Evolutionary conservation across 805 yeast genomes (phyloP), one percentile per base, ranked within the genome.

Genomic region (Sugiyamaella floridensis): DNA sequence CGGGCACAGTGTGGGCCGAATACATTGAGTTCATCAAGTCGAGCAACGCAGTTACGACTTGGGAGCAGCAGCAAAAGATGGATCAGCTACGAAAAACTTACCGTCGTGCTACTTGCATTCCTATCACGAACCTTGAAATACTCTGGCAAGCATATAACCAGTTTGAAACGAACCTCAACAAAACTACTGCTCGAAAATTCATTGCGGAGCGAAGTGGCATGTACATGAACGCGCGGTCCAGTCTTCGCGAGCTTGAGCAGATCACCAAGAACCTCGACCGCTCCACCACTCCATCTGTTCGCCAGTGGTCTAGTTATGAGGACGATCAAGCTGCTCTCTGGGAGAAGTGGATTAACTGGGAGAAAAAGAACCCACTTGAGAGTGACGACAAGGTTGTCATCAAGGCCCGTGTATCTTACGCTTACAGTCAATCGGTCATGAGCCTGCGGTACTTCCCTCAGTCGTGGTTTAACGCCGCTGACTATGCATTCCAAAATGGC

Each of bases 151-250:
- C 74, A 48, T 92, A 89, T 67, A 83, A 87, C 19, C 74, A 76
- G 54, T 93, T 93, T 82, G 98, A 92, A 68, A 87, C 83, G 60
- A 84, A 82, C 40, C 70, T 82, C 16, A 86, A 85, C 63, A 74
- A 85, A 37, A 71, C 84, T 16, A 85, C 90, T 2, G 93, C 97
- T 2, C 81, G 95, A 62, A 88, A 87, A 67, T 82, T 85, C 63
- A 83, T 90, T 50, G 82, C 86, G 44, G 97, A 90, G 60, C 76
- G 81, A 55, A 85, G 95, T 11, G 82, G 86, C 2, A 85, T 81
- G 12, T 93, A 89, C 65, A 87, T 92, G 96, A 81, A 78, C 58
- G 90, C 96, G 1, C 76, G 97, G 56, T 78, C 93, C 0, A 75
- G 86, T 70, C 80, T 80, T 55, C 81, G 79, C 43, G 96, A 87